phyloP scores from a whole-genome alignment of 192 early-diverging fungal species.

The Geranomyces variabilis region DNA sequence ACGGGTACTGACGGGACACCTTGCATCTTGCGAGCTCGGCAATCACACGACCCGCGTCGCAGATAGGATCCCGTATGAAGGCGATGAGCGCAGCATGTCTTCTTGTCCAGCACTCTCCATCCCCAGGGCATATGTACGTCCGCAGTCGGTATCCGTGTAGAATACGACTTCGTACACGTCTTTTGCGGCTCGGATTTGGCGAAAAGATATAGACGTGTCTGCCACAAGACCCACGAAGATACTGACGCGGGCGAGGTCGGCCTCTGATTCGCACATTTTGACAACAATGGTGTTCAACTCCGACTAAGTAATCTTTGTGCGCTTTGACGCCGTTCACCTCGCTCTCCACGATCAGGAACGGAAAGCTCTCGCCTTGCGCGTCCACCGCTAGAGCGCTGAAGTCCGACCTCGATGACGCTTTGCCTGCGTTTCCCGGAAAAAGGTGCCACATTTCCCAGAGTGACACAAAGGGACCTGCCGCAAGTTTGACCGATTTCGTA shows the following conservation, averaged over 20 bases:
- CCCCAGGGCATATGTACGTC: neutral
- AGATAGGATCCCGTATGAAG: constrained; percentile 6
- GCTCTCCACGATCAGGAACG: constrained; percentile 21
- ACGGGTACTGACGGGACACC: too few relatives aligned
- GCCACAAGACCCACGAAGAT: constrained; percentile 8
- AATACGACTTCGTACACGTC: neutral
- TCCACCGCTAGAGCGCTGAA: constrained; percentile 6
- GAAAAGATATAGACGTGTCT: neutral
- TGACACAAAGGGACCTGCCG: neutral
- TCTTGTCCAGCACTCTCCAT: neutral
- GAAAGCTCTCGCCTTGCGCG: neutral
- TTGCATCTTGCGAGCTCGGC: neutral
- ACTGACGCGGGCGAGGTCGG: neutral
- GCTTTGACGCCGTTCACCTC: constrained; percentile 6
- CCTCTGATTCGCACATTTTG: neutral
- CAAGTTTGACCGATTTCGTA: constrained; percentile 5
- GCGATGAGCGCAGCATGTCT: constrained; percentile 1
- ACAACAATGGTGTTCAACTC: constrained; percentile 14
- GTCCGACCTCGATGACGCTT: constrained; percentile 21
- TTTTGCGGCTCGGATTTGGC: neutral
- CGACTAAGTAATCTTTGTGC: constrained; percentile 25
- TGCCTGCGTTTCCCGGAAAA: constrained; percentile 29
- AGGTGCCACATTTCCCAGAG: constrained; percentile 27
- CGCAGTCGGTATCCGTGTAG: constrained; percentile 6
- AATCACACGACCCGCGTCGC: constrained; percentile 8